phyloP scores from a whole-genome alignment of 179 eudicot genomes.

The Silene vulgaris region DNA sequence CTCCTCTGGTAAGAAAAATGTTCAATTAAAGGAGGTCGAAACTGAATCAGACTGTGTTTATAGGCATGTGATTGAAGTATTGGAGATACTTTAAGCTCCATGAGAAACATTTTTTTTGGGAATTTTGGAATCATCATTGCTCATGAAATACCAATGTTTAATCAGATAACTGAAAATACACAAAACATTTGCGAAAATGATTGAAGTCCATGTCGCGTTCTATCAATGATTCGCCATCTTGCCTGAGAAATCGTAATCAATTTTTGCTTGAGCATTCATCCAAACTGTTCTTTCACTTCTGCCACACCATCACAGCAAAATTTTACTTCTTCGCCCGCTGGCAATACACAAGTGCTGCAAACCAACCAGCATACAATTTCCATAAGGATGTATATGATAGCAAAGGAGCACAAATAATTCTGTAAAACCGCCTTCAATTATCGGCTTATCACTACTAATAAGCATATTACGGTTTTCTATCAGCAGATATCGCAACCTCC shows the following conservation, averaged over 20 bases:
- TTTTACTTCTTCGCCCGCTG: conserved; percentile 3
- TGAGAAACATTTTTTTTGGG: conserved; percentile 4
- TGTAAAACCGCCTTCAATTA: background rate
- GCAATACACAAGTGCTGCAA: background rate
- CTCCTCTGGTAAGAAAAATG: background rate
- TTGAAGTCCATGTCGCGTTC: conserved; percentile 4
- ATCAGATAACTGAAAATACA: conserved; percentile 11
- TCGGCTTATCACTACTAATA: no score
- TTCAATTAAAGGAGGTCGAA: background rate
- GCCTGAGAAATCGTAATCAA: conserved; percentile 12
- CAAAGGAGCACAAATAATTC: background rate
- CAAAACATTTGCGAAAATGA: conserved; percentile 12
- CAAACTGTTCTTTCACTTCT: background rate
- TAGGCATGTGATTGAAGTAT: background rate
- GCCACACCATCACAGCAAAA: conserved; percentile 9
- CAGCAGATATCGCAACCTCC: no score
- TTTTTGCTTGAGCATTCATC: conserved; percentile 5
- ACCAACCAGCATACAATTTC: background rate
- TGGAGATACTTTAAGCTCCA: conserved; percentile 11
- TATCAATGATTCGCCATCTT: conserved; percentile 15
- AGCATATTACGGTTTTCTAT: background rate
- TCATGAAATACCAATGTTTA: conserved; percentile 10
- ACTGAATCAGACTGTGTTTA: background rate
- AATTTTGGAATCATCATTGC: background rate
- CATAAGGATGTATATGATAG: background rate